A percentile compares a stretch with the other conserved stretches of the same genome.
Evolutionary conservation across 78 protist species (phyloP).

Genomic region (Dictyostelium capitatum): DNA sequence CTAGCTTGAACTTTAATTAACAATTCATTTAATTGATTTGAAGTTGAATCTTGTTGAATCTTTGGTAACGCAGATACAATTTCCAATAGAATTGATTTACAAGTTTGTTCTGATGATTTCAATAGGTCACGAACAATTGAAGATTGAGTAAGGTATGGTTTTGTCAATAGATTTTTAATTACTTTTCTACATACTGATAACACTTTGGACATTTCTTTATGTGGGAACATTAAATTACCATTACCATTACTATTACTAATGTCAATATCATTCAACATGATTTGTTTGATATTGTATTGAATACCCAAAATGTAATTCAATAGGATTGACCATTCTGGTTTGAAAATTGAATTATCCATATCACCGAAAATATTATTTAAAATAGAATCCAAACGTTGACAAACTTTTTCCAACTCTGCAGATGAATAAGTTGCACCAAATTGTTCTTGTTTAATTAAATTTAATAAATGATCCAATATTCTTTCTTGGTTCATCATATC

Average conservation of each 20-base stretch:
- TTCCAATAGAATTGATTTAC: not conserved
- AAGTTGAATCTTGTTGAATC: constrained; percentile 26
- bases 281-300: constrained; percentile 65
- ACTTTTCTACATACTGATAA: constrained; percentile 63
- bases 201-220: constrained; percentile 27
- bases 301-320: constrained; percentile 52
- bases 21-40: not conserved
- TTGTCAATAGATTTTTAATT: constrained; percentile 41
- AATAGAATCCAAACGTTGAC: constrained; percentile 37
- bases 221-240: constrained; percentile 41
- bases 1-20: not conserved
- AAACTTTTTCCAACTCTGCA: constrained; percentile 44
- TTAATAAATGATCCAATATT: constrained; percentile 34
- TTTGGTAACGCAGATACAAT: not conserved
- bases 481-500: constrained; percentile 49
- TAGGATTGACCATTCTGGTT: constrained; percentile 53
- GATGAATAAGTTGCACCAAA: constrained; percentile 27
- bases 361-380: constrained; percentile 56
- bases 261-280: constrained; percentile 57
- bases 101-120: constrained; percentile 14
- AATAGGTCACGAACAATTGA: constrained; percentile 44
- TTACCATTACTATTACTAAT: not conserved
- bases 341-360: not conserved
- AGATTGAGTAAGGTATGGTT: constrained; percentile 34
- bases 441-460: constrained; percentile 56